Conservation (phyloP, 2,329 filamentous ascomycete species). For the Alternaria angustiovoidea region DNA sequence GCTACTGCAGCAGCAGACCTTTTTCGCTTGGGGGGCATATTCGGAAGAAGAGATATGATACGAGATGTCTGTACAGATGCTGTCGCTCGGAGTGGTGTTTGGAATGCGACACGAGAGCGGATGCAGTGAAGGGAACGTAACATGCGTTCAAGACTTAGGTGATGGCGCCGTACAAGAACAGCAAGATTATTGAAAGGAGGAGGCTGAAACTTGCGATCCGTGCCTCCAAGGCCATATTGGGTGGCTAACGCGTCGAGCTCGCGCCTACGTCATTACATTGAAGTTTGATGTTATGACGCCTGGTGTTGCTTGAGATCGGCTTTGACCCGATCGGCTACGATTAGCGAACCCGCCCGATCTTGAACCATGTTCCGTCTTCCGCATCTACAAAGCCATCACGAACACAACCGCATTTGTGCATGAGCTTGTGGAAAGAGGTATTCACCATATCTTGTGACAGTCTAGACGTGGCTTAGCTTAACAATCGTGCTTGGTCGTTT, state of each 20-base stretch:
- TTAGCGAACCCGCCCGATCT: constrained; percentile 16
- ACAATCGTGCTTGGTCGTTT: background rate
- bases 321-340: constrained; percentile 17
- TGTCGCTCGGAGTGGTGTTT: constrained; percentile 23
- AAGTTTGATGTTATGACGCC: constrained; percentile 21
- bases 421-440: background rate
- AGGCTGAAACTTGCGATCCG: constrained; percentile 12
- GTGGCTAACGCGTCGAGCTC: constrained; percentile 33
- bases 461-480: background rate
- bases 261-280: constrained; percentile 30
- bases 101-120: constrained; percentile 28
- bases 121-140: constrained; percentile 32
- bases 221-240: constrained; percentile 21
- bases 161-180: constrained; percentile 11
- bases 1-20: constrained; percentile 34
- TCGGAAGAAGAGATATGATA: constrained; percentile 10
- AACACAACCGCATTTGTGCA: background rate
- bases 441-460: too few relatives aligned
- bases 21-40: constrained; percentile 45
- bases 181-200: background rate
- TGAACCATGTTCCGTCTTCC: background rate
- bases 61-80: constrained; percentile 16
- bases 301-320: constrained; percentile 19
- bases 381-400: background rate
- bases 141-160: constrained; percentile 34